Evolutionary conservation across 2,329 filamentous ascomycete species (phyloP).

Genomic region (Boeremia exigua): DNA sequence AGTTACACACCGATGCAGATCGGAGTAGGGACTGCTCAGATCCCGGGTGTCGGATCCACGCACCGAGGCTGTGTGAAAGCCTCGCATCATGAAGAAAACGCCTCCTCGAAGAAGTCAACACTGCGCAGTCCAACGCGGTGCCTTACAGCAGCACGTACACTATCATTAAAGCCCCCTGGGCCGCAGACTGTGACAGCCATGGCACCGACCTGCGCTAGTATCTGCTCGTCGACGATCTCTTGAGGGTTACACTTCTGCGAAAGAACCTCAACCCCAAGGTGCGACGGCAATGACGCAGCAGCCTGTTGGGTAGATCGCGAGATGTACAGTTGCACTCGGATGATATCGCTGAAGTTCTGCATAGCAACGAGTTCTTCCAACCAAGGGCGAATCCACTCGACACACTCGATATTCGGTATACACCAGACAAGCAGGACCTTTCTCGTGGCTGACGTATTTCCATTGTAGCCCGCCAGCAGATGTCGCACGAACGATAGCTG

Average conservation of each 20-base stretch:
- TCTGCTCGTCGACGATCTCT: constrained; percentile 76
- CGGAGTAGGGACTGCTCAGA: too few species aligned
- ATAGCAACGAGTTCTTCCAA: constrained; percentile 80
- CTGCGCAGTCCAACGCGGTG: constrained; percentile 65
- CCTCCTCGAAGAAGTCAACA: constrained; percentile 78
- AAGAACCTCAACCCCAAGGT: constrained; percentile 74
- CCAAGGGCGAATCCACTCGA: constrained; percentile 90
- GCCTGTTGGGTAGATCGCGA: constrained; percentile 79
- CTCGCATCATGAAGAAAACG: constrained; percentile 60
- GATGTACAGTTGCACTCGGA: constrained; percentile 84
- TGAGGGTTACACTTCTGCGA: constrained; percentile 80
- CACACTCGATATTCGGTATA: constrained; percentile 78
- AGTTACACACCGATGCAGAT: too few species aligned
- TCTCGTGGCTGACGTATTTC: constrained; percentile 76
- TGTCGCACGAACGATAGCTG: constrained; percentile 84
- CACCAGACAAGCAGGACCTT: constrained; percentile 85
- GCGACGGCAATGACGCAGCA: constrained; percentile 64
- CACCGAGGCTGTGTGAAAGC: background rate
- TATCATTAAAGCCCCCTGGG: constrained; percentile 72
- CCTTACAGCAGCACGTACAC: constrained; percentile 70
- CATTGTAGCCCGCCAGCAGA: constrained; percentile 56
- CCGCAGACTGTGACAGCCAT: constrained; percentile 85
- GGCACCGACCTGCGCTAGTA: constrained; percentile 77
- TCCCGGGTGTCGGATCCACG: background rate
- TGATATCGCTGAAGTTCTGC: constrained; percentile 76